Evolutionary conservation across 306 rosid genomes (phyloP).

Genomic region (Lathyrus tuberosus): DNA sequence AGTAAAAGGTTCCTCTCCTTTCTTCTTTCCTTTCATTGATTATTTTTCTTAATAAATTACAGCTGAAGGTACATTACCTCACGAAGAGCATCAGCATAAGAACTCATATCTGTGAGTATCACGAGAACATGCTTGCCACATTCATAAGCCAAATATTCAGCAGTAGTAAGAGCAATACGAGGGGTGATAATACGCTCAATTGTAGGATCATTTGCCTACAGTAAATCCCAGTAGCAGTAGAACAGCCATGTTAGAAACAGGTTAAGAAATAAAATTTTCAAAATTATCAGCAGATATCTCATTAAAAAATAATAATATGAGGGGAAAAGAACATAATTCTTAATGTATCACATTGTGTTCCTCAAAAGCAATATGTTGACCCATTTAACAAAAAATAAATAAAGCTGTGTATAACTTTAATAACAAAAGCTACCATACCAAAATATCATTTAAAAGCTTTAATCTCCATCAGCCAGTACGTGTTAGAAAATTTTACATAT

Average conservation of each 20-base stretch:
- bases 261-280: constrained; percentile 15
- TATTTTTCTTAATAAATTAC: constrained; percentile 18
- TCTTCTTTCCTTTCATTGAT: constrained; percentile 8
- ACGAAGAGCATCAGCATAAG: constrained; percentile 99
- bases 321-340: not conserved
- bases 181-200: constrained; percentile 99
- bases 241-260: constrained; percentile 31
- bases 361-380: constrained; percentile 27
- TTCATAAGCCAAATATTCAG: constrained; percentile 98
- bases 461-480: constrained; percentile 13
- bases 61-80: constrained; percentile 63
- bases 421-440: constrained; percentile 5
- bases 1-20: constrained; percentile 12
- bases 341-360: constrained; percentile 19
- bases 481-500: not conserved
- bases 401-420: not conserved
- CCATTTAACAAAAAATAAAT: not conserved
- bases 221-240: constrained; percentile 32
- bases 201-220: constrained; percentile 98
- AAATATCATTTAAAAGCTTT: constrained; percentile 22
- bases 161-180: constrained; percentile 99
- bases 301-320: constrained; percentile 15
- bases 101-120: constrained; percentile 99
- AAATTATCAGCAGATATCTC: not conserved
- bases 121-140: constrained; percentile 99